Evolutionary conservation across 169 alveolate species (phyloP).

Genomic region (Miamiensis avidus): DNA sequence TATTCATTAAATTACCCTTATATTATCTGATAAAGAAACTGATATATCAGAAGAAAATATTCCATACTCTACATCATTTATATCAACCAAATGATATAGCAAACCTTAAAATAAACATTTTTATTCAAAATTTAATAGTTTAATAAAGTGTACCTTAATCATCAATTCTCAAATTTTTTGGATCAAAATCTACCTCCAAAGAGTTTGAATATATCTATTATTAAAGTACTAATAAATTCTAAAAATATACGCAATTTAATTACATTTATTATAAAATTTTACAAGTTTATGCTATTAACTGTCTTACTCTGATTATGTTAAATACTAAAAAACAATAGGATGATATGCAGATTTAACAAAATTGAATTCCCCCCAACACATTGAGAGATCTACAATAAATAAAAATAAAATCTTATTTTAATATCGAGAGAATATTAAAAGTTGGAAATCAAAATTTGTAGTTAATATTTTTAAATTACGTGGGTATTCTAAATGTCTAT

Average conservation of each 20-base stretch:
- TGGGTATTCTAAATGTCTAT: slow-evolving; percentile 21
- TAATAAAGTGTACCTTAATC: background rate
- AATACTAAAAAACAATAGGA: slow-evolving; percentile 20
- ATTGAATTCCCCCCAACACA: slow-evolving; percentile 43
- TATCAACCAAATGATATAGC: slow-evolving; percentile 8
- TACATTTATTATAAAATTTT: no score
- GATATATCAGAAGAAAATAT: slow-evolving; percentile 27
- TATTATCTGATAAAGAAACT: slow-evolving; percentile 1
- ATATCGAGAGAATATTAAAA: no score
- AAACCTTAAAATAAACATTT: slow-evolving; percentile 9
- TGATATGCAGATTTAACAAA: slow-evolving; percentile 13
- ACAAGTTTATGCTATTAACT: no score
- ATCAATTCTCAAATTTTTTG: background rate
- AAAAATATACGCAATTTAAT: no score
- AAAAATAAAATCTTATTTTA: no score
- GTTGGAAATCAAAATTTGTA: no score
- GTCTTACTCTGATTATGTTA: background rate
- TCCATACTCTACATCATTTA: slow-evolving; percentile 31
- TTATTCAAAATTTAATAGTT: background rate
- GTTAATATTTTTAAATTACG: no score
- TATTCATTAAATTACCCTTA: background rate
- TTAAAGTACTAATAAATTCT: background rate
- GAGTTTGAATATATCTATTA: background rate
- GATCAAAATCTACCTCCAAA: slow-evolving; percentile 1
- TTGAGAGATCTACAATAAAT: background rate